Base-by-base conservation (phyloP, 352 stramenopile genomes). In the Globisporangium spiculum region DNA sequence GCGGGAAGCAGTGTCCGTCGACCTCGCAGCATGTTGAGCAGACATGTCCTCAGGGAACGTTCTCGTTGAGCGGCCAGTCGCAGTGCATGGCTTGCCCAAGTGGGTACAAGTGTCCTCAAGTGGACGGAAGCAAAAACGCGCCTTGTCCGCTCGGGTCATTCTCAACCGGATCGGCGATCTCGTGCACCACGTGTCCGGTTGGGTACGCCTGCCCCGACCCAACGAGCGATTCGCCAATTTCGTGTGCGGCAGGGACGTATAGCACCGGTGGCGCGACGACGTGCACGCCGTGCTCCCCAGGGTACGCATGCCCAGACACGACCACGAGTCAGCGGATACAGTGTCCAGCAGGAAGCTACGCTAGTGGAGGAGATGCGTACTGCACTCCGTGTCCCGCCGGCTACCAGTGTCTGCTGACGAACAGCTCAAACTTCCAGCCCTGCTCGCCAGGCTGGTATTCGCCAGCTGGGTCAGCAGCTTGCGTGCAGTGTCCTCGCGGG, bases 351-450 rank as follows among this genome's bases (percentile, higher is more conserved):
- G 87, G 87, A 22, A 89, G 75, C 3, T 95, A 81, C 62, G 87
- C 83, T 22, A 78, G 58, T 27, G 81, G 81, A 27, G 81, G 67
- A 18, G 76, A 80, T 1, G 78, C 78, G 1, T 73, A 76, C 3
- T 95, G 87, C 36, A 80, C 78, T n/a, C 80, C 83, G 0, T 95
- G 93, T 66, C 80, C 88, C 10, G 78, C 89, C 18, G 94, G 94
- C 2, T 97, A 84, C 66, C 55, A 83, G 14, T 98, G 93, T 54
- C 70, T 83, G 0, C 79, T 83, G 10, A 77, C 79, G 14, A 93
- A 83, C 46, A 86, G 80, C 52, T 86, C 77, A 2, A 82, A 59
- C n/a, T 75, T 93, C 12, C 74, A 86, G 14, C 79, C 68, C 8
- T 89, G 84, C n/a, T 73, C 79, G 0, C 68, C 81, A 36, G 90